These are phyloP conservation scores for Pisolithus orientalis DNA, from an alignment of 768 basidiomycete genomes.

Conservation along the genomic window DNA sequence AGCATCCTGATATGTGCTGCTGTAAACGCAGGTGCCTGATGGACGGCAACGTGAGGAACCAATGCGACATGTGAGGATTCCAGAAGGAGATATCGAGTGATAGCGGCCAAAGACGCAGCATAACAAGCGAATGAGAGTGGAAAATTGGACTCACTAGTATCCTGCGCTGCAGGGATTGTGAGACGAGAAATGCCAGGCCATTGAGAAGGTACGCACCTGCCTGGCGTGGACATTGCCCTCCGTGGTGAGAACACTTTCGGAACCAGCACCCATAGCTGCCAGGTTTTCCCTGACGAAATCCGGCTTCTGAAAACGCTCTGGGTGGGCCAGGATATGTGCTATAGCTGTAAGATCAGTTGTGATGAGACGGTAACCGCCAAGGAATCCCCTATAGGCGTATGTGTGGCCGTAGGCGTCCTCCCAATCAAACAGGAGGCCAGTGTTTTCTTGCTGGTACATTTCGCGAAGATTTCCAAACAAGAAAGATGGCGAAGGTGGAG, in stretches of 20 bases:
- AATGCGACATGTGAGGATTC: background rate
- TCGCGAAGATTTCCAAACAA: constrained; percentile 48
- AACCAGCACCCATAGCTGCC: constrained; percentile 45
- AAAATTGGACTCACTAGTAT: constrained; percentile 37
- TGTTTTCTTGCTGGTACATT: constrained; percentile 57
- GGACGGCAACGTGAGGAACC: background rate
- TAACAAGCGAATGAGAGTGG: background rate
- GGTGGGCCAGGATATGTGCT: constrained; percentile 48
- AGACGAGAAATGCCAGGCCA: constrained; percentile 1
- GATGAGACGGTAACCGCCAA: constrained; percentile 47
- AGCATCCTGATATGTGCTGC: constrained; percentile 42
- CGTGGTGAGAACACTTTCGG: constrained; percentile 42
- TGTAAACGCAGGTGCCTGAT: constrained; percentile 47
- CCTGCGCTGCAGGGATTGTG: constrained; percentile 33
- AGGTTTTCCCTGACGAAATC: constrained; percentile 47
- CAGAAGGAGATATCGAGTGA: background rate
- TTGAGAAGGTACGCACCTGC: constrained; percentile 31
- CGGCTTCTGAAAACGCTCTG: constrained; percentile 59
- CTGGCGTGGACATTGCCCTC: constrained; percentile 53
- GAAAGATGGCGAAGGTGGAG: constrained; percentile 41
- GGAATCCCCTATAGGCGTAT: constrained; percentile 48
- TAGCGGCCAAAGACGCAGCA: background rate
- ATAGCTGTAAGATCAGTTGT: constrained; percentile 55
- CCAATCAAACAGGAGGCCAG: constrained; percentile 41
- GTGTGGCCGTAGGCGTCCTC: constrained; percentile 39